Evolutionary conservation across 2,329 filamentous ascomycete species (phyloP), one percentile per base, ranked within the genome.

Genomic region (Colletotrichum truncatum): DNA sequence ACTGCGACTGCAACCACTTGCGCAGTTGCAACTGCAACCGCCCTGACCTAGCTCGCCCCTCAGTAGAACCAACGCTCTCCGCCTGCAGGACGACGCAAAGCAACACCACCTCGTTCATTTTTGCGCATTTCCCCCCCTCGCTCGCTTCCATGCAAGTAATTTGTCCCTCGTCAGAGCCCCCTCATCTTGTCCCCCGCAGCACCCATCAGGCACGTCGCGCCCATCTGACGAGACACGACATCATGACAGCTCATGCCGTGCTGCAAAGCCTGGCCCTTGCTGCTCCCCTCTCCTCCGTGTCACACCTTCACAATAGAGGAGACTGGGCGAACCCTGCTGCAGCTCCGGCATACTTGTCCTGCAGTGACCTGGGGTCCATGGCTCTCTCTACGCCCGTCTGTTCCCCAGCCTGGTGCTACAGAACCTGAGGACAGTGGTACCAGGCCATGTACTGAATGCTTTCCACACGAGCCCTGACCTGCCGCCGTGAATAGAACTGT

Each of bases 81-180:
- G 39, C 53, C 39, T 46, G 16, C 39, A 56, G 38, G 53, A 45
- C 39, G 14, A 39, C 30, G 54, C 38, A 34, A 49, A 39, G 34
- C 60, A 63, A 28, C 23, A 32, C 16, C 26, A 54, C 25, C 9
- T 25, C 23, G n/a, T n/a, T 54, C 34, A 12, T 23, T 34, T 26
- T 46, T 45, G 39, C 28, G 53, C 39, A 18, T 34, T 41, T 54
- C 51, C 36, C 23, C 23, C 36, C 39, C 26, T 39, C 39, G 10
- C 56, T 65, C 62, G 62, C 62, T 54, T 61, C 56, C 39, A 65
- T 65, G 62, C 62, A 65, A 54, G 62, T 56, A 54, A 65, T 65
- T 61, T 61, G 48, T 60, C 46, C 9, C 14, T 39, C 28, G 38
- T 28, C 43, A 30, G 45, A 36, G 26, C 18, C 45, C 45, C 45